Base-by-base conservation (phyloP, 352 stramenopile genomes). In the Globisporangium nodosum region DNA sequence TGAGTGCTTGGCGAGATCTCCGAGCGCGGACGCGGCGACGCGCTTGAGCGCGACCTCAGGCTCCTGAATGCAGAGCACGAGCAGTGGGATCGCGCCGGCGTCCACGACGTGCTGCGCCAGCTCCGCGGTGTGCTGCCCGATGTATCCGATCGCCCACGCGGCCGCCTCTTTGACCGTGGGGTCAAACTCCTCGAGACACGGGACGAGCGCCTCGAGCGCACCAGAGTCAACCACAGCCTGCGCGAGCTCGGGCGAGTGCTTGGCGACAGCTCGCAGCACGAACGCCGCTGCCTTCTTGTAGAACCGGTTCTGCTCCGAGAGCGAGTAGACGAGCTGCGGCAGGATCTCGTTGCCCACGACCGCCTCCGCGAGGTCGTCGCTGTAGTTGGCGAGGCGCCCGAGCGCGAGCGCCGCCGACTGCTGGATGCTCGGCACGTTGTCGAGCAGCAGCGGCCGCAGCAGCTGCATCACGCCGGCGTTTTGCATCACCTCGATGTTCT, bases 401-500 rank as follows among this genome's bases (percentile, higher is more conserved):
- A 98, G 82, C 27, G 94, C 94, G 31, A 98, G 65, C 2, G 93
- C 93, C 21, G 93, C 94, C 9, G 91, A 97, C 60, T 98, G 94
- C 69, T 98, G 94, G 61, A 98, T 98, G 60, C 88, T 97, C 13
- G 92, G 91, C 21, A 98, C 94, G 65, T 98, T 98, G 66, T 98
- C 94, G 3, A 98, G 75, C 16, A 98, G 69, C 16, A 98, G 75
- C 40, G 94, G 94, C 16, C 92, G 85, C 40, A 98, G 71, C 27
- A 98, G 62, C 63, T 98, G 92, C 93, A 98, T 98, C 40, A 98
- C 94, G 30, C 94, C 94, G 9, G 93, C 93, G 58, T 98, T 98
- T 56, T 98, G 90, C 92, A 98, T 97, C 49, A 98, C 88, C 61
- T 98, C 93, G 55, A 98, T 98, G 67, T 98, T 98, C 73, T 98